These are phyloP conservation scores for Solanum neorickii DNA, from an alignment of 257 asterid species.

Conservation along the genomic window DNA sequence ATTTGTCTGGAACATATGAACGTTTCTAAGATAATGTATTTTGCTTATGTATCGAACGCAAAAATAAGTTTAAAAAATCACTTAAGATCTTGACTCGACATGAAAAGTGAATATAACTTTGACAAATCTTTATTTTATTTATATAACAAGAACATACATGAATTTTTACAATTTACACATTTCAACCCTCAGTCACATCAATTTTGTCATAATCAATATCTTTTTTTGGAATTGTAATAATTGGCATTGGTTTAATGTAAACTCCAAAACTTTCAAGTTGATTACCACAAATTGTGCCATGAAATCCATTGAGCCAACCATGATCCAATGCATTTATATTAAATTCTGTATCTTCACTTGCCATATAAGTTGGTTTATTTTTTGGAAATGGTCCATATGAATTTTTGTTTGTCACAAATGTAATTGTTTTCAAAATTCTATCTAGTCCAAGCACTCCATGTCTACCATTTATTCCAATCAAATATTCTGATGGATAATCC, in stretches of 20 bases:
- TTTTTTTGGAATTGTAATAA: background rate
- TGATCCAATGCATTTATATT: background rate
- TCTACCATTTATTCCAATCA: background rate
- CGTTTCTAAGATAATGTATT: background rate
- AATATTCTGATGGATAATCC: background rate
- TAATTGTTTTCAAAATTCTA: background rate
- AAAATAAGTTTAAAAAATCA: too few relatives aligned
- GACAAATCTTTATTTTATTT: background rate
- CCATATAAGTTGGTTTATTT: background rate
- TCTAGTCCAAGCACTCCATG: background rate
- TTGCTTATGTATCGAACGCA: background rate
- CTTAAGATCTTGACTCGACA: background rate
- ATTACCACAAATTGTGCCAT: background rate
- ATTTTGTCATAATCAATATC: background rate
- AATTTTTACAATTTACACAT: background rate
- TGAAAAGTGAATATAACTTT: background rate
- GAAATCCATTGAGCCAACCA: background rate
- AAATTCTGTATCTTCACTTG: background rate
- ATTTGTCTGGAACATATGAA: fast-evolving
- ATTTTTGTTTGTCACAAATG: background rate
- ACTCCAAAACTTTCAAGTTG: background rate
- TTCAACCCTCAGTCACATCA: background rate
- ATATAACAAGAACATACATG: background rate
- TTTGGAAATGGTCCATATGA: conserved; percentile 3
- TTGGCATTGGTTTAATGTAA: background rate